Conservation (phyloP, 2,329 filamentous ascomycete genomes). For the Aureobasidium sp. region DNA sequence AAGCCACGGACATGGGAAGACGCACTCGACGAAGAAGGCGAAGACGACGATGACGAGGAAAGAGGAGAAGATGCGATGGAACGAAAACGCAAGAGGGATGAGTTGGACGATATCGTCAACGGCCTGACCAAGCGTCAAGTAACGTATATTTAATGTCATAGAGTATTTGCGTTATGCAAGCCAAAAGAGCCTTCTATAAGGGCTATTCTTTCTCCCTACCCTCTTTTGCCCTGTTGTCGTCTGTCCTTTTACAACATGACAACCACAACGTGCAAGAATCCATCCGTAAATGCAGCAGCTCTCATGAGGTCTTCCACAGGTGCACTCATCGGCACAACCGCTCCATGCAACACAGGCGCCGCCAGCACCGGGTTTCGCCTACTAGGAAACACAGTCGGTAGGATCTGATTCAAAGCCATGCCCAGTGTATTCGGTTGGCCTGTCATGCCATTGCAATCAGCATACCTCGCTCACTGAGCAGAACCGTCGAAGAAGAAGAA, state of each 20-base stretch:
- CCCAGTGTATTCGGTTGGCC: constrained; percentile 64
- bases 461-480: not conserved
- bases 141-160: constrained; percentile 35
- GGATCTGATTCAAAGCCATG: constrained; percentile 63
- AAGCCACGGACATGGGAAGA: constrained; percentile 51
- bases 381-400: constrained; percentile 82
- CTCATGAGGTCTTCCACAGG: constrained; percentile 76
- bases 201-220: not conserved
- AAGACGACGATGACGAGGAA: constrained; percentile 35
- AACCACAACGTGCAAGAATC: constrained; percentile 80
- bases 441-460: constrained; percentile 16
- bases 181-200: not conserved
- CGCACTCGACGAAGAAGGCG: constrained; percentile 28
- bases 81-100: constrained; percentile 66
- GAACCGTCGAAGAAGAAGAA: not conserved
- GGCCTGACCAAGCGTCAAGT: constrained; percentile 68
- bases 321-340: constrained; percentile 69
- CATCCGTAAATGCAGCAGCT: constrained; percentile 81
- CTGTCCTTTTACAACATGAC: constrained; percentile 53
- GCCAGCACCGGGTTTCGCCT: constrained; percentile 77
- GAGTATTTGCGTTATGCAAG: not conserved
- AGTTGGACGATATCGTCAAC: constrained; percentile 71
- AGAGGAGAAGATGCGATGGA: constrained; percentile 34
- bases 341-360: constrained; percentile 78
- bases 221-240: not conserved